phyloP scores from a whole-genome alignment of 2,329 filamentous ascomycete species.

The Fusarium mundagurra region DNA sequence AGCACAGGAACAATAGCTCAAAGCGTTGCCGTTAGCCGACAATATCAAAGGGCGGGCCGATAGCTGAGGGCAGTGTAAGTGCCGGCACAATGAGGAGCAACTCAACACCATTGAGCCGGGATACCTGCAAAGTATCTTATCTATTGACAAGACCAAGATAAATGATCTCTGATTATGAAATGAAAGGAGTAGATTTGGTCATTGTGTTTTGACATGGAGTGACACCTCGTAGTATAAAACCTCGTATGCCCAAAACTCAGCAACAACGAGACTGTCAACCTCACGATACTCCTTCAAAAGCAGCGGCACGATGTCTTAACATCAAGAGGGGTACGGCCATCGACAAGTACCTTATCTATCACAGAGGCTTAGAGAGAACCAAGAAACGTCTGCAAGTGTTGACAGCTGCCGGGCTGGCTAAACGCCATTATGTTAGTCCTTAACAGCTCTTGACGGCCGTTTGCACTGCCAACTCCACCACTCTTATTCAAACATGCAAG shows the following conservation, averaged over 20 bases:
- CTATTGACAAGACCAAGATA: background rate
- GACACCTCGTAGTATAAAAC: background rate
- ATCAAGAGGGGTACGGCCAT: background rate
- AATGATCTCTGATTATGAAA: background rate
- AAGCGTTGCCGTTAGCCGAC: background rate
- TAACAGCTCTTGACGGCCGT: background rate
- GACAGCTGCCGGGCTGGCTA: background rate
- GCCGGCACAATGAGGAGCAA: background rate
- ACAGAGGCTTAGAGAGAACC: background rate
- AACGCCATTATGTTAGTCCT: background rate
- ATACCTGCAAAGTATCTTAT: background rate
- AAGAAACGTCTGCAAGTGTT: background rate
- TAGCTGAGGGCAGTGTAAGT: background rate
- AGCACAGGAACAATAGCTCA: background rate
- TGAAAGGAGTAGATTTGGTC: background rate
- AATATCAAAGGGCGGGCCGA: conserved; percentile 21
- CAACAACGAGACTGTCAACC: background rate
- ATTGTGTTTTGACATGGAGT: background rate
- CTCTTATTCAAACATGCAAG: background rate
- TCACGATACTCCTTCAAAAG: conserved; percentile 1
- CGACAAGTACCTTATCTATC: background rate
- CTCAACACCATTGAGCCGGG: conserved; percentile 3
- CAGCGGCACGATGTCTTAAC: background rate
- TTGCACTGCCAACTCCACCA: background rate
- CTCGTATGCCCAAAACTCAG: background rate